Evolutionary conservation across 495 filamentous ascomycete species (phyloP).

Genomic region (Cladorrhinum samala): DNA sequence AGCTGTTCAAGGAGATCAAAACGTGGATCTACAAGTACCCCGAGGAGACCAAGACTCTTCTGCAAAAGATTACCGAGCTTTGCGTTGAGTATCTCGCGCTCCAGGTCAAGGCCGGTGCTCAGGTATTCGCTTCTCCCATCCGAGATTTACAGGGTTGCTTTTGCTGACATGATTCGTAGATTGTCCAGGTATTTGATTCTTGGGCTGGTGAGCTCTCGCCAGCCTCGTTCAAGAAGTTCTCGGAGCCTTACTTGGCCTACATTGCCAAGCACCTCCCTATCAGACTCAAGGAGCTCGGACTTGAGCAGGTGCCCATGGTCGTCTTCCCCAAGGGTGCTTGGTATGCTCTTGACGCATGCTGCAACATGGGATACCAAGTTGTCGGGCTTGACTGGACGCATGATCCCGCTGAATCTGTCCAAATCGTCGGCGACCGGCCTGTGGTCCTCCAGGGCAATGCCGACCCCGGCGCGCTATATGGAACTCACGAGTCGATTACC

Average conservation of each 20-base stretch:
- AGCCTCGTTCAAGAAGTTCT: conserved; percentile 70
- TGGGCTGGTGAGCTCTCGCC: conserved; percentile 95
- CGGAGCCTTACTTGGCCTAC: conserved; percentile 76
- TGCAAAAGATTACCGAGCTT: conserved; percentile 85
- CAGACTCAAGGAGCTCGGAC: conserved; percentile 60
- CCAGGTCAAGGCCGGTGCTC: conserved; percentile 86
- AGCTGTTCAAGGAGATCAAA: conserved; percentile 85
- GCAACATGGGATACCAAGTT: conserved; percentile 83
- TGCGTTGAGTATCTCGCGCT: conserved; percentile 91
- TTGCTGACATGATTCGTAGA: too few species aligned
- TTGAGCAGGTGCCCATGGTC: conserved; percentile 90
- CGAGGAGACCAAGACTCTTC: conserved; percentile 66
- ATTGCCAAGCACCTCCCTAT: conserved; percentile 74
- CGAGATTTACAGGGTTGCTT: neutral
- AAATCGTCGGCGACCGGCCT: conserved; percentile 60
- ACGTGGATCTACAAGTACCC: conserved; percentile 93
- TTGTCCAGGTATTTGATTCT: conserved; percentile 97
- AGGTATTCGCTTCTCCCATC: conserved; percentile 36
- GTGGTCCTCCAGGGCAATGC: conserved; percentile 90
- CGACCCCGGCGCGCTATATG: conserved; percentile 89
- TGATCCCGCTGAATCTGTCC: conserved; percentile 76
- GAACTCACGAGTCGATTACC: conserved; percentile 71
- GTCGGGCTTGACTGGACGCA: conserved; percentile 94
- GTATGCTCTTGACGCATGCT: conserved; percentile 85
- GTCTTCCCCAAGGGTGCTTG: conserved; percentile 99